phyloP scores from a whole-genome alignment of 345 rosid species.

The Populus deltoides region DNA sequence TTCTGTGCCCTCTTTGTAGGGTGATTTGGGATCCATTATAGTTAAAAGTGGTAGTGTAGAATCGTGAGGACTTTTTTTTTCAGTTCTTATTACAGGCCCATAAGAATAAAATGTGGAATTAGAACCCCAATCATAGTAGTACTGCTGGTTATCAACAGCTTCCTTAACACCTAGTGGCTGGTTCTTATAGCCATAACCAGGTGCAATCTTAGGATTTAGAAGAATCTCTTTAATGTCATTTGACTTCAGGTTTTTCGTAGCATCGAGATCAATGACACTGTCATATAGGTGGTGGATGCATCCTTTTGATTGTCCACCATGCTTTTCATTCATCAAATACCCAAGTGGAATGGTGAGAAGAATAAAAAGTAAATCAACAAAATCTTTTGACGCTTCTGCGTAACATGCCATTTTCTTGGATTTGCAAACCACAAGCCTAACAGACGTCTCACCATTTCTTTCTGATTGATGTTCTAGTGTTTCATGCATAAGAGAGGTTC shows the following conservation, averaged over 20 bases:
- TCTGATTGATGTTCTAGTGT: neutral
- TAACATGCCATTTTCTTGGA: conserved; percentile 16
- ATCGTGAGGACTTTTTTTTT: neutral
- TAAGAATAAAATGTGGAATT: no score
- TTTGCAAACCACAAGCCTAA: conserved; percentile 23
- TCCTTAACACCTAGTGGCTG: conserved; percentile 12
- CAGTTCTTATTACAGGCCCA: neutral
- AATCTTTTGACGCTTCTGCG: conserved; percentile 26
- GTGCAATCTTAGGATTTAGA: conserved; percentile 17
- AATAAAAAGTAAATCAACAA: conserved; percentile 29
- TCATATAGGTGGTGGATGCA: conserved; percentile 14
- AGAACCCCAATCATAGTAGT: no score
- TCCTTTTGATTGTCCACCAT: neutral
- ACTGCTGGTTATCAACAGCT: neutral
- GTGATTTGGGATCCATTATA: conserved; percentile 13
- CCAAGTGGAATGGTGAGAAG: conserved; percentile 35
- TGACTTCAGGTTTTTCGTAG: conserved; percentile 7
- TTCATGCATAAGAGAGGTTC: neutral
- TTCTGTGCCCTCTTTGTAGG: no score
- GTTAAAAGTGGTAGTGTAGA: neutral
- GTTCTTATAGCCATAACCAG: conserved; percentile 1
- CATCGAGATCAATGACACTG: conserved; percentile 10
- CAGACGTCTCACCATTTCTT: neutral
- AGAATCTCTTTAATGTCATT: conserved; percentile 3
- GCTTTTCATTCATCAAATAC: conserved; percentile 8